phyloP scores from a whole-genome alignment of 345 rosid species.

The Nephelium lappaceum region DNA sequence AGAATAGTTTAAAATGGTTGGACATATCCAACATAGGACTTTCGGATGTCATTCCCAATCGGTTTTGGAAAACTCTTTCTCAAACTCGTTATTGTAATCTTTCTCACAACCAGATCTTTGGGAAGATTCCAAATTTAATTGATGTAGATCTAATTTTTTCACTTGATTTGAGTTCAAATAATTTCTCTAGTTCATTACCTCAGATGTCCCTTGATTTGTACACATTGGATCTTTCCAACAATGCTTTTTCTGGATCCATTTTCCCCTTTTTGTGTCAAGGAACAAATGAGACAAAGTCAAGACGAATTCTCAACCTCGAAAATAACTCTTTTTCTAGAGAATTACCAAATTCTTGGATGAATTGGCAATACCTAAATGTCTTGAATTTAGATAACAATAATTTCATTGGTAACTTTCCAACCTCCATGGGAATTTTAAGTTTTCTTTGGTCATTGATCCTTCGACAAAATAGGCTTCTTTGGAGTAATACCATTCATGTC shows the following conservation, averaged over 20 bases:
- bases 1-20: not conserved
- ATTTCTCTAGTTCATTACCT: constrained; percentile 25
- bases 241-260: constrained; percentile 28
- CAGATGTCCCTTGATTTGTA: not conserved
- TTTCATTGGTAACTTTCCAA: not conserved
- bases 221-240: constrained; percentile 26
- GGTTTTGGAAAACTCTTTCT: constrained; percentile 6
- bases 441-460: constrained; percentile 18
- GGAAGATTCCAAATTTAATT: constrained; percentile 10
- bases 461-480: constrained; percentile 18
- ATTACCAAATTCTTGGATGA: not conserved
- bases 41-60: constrained; percentile 18
- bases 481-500: not conserved
- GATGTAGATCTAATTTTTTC: not conserved
- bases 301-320: no score
- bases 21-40: constrained; percentile 32
- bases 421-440: constrained; percentile 26
- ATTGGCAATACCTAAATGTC: not conserved
- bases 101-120: constrained; percentile 11
- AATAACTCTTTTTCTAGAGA: not conserved
- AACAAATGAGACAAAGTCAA: not conserved
- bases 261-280: constrained; percentile 14
- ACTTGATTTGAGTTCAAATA: constrained; percentile 18
- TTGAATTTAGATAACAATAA: constrained; percentile 31
- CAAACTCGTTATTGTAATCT: not conserved